A percentile compares a stretch with the other conserved stretches of the same genome.
Conservation (phyloP, 257 asterid genomes). For the Salvia hispanica region DNA sequence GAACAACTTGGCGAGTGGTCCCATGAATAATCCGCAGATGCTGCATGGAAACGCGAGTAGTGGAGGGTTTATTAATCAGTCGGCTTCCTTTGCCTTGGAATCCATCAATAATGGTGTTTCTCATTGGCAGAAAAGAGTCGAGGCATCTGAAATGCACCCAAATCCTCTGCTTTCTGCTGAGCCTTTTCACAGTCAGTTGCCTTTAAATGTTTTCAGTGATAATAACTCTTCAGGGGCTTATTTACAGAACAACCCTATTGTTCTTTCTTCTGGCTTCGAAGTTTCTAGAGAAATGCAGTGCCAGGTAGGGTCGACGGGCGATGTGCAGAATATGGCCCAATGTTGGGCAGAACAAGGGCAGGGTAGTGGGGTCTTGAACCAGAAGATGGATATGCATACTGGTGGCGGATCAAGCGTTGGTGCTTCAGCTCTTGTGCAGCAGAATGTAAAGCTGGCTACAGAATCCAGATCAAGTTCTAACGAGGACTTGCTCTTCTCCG, state of each 20-base stretch:
- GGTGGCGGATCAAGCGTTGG: conserved; percentile 49
- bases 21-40: conserved; percentile 35
- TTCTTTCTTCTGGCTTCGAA: conserved; percentile 47
- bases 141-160: conserved; percentile 45
- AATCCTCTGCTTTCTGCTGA: conserved; percentile 48
- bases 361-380: conserved; percentile 36
- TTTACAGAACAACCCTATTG: conserved; percentile 43
- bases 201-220: conserved; percentile 42
- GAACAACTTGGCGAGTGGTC: conserved; percentile 37
- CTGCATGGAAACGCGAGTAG: conserved; percentile 41
- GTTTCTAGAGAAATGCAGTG: conserved; percentile 46
- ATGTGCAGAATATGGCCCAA: conserved; percentile 36
- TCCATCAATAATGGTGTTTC: conserved; percentile 40
- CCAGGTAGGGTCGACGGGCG: conserved; percentile 40
- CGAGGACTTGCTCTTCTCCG: conserved; percentile 46
- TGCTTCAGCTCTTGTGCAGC: conserved; percentile 47
- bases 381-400: conserved; percentile 48
- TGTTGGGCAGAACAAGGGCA: conserved; percentile 51
- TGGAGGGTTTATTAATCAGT: conserved; percentile 49
- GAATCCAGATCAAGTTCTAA: conserved; percentile 45
- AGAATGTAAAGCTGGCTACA: conserved; percentile 33
- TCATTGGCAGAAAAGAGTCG: conserved; percentile 49
- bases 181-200: conserved; percentile 50
- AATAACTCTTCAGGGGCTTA: conserved; percentile 43
- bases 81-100: conserved; percentile 54